Base-by-base conservation (phyloP, 495 filamentous ascomycete genomes). In the Hypoxylon trugodes region DNA sequence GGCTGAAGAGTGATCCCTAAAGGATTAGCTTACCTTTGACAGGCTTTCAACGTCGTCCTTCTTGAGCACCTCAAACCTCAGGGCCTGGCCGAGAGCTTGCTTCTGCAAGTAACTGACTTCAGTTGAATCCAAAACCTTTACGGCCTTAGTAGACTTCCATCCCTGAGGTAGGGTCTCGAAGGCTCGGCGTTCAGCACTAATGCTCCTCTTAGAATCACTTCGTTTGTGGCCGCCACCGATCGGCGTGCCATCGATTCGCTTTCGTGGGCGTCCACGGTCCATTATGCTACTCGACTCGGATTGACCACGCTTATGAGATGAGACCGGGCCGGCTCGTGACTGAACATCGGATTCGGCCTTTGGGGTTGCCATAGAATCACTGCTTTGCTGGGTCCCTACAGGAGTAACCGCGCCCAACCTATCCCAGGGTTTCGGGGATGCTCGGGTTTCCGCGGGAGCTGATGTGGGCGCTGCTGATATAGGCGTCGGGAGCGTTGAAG, bases 11-110 rank as follows among this genome's bases (percentile, higher is more conserved):
- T 37, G 18, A 35, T 18, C 5, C 36, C 1, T n/a, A 12, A 12
- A 28, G 5, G 46, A 61, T 49, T 28, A 37, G 60, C 79, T 53
- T 76, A 87, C 86, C 72, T 80, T 81, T 9, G 87, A 88, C 12
- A 91, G 75, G 13, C 75, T 76, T 37, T 89, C 85, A 13, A 92
- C 89, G 52, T 91, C 87, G 41, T 86, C 83, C 57, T 82, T 80
- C 38, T 77, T 75, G n/a, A 92, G 76, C 7, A 92, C 83, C 69
- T 89, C 84, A 59, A 91, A 92, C 21, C 82, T 80, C 24, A 83
- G 75, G 1, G 85, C 86, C 69, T 90, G 87, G 22, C 81, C 82
- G 10, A 82, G 73, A 3, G 89, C 89, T 69, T 90, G 87, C 60
- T 81, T 80, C 43, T 82, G 82, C 6, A 91, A 62, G 4, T 70